Percentiles rank a stretch among this genome's conserved stretches.
Evolutionary conservation across 2,329 filamentous ascomycete genomes (phyloP).

Genomic region (Taxawa tesnikishii): DNA sequence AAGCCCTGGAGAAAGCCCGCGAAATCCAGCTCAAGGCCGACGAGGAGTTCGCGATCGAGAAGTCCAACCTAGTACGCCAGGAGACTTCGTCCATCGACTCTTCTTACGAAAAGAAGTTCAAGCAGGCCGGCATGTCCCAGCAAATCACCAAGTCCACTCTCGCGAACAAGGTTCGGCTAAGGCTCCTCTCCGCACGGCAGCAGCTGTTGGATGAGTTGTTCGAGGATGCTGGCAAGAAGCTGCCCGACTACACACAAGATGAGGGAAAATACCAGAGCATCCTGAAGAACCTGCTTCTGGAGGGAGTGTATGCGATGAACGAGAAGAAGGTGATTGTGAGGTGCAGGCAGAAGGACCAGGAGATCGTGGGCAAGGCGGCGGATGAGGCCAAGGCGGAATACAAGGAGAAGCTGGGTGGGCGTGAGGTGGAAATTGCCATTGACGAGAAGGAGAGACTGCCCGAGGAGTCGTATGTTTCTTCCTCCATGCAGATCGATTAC

Average conservation of each 20-base stretch:
- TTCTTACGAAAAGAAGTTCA: conserved; percentile 97
- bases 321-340: conserved; percentile 67
- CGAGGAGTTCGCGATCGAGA: conserved; percentile 98
- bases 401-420: conserved; percentile 58
- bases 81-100: conserved; percentile 88
- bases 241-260: conserved; percentile 55
- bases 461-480: conserved; percentile 62
- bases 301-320: conserved; percentile 78
- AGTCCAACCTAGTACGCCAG: conserved; percentile 94
- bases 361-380: conserved; percentile 63
- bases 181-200: conserved; percentile 76
- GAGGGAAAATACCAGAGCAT: conserved; percentile 61
- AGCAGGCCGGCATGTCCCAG: conserved; percentile 95
- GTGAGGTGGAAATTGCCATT: conserved; percentile 56
- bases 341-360: conserved; percentile 68
- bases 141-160: conserved; percentile 96
- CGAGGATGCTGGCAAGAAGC: conserved; percentile 61
- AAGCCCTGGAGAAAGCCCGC: conserved; percentile 90
- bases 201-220: conserved; percentile 86
- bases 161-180: conserved; percentile 88
- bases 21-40: conserved; percentile 98
- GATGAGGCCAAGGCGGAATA: conserved; percentile 69
- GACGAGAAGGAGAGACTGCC: conserved; percentile 71
- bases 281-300: conserved; percentile 70
- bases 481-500: background rate